phyloP scores from a whole-genome alignment of 1,139 yeast genomes.

The Meyerozyma elateridarum region DNA sequence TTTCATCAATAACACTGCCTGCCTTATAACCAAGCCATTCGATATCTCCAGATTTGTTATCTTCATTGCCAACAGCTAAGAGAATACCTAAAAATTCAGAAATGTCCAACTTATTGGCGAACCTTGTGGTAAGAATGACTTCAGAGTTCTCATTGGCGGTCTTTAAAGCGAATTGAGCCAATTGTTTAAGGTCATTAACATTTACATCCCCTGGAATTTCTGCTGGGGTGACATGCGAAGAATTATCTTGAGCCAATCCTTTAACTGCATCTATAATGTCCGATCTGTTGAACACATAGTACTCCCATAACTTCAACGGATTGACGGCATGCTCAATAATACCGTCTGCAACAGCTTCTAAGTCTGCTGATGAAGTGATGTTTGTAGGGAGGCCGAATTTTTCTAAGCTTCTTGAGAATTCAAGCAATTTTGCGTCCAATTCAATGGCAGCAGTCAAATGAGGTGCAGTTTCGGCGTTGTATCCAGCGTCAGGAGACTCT shows the following conservation, averaged over 20 bases:
- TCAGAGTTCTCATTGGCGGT: conserved; percentile 19
- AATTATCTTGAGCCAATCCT: conserved; percentile 35
- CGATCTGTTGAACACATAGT: conserved; percentile 62
- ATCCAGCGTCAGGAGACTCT: conserved; percentile 88
- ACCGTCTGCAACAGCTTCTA: conserved; percentile 59
- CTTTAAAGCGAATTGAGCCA: conserved; percentile 50
- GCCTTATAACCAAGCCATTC: conserved; percentile 35
- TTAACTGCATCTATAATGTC: conserved; percentile 29
- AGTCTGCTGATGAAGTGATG: conserved; percentile 47
- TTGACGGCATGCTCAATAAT: conserved; percentile 63
- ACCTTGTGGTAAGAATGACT: conserved; percentile 34
- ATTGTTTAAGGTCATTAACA: conserved; percentile 28
- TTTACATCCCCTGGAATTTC: conserved; percentile 30
- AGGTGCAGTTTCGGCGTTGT: conserved; percentile 82
- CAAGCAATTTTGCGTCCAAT: conserved; percentile 62
- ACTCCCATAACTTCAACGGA: conserved; percentile 78
- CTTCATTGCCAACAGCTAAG: conserved; percentile 24
- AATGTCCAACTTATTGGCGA: conserved; percentile 50
- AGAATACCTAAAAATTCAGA: conserved; percentile 45
- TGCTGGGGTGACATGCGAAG: conserved; percentile 18
- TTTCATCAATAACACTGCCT: conserved; percentile 59
- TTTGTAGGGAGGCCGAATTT: conserved; percentile 57
- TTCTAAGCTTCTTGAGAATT: conserved; percentile 54
- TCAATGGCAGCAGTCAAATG: conserved; percentile 82
- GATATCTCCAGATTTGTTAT: conserved; percentile 22